Percentiles rank a stretch among this genome's conserved stretches.
Evolutionary conservation across 2,329 filamentous ascomycete species (phyloP).

Genomic region (Ascochyta koolunga): DNA sequence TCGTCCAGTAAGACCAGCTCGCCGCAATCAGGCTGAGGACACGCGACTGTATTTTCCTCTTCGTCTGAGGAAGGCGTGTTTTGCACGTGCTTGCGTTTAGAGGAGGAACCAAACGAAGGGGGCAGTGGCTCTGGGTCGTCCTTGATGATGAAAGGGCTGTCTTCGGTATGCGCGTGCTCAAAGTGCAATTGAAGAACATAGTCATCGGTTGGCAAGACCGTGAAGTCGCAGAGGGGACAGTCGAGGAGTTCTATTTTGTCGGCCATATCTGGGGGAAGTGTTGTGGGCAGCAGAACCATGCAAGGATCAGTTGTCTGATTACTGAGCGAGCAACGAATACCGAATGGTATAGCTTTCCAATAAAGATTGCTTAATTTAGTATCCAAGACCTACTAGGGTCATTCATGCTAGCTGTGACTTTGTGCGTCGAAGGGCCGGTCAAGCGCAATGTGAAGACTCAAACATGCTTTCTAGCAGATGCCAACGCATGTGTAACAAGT

Average conservation of each 20-base stretch:
- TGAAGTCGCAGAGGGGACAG: constrained; percentile 46
- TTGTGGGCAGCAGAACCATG: too few relatives aligned
- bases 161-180: constrained; percentile 48
- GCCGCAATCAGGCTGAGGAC: constrained; percentile 52
- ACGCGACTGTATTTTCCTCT: constrained; percentile 43
- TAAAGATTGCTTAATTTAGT: neutral
- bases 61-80: constrained; percentile 39
- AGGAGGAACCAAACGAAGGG: constrained; percentile 28
- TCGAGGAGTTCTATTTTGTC: constrained; percentile 31
- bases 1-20: constrained; percentile 51
- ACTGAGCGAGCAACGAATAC: neutral
- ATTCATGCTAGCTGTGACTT: neutral
- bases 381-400: neutral
- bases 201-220: constrained; percentile 32
- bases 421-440: neutral
- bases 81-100: constrained; percentile 21
- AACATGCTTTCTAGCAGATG: neutral
- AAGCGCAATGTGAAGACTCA: neutral
- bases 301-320: neutral
- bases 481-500: neutral
- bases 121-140: constrained; percentile 40
- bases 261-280: constrained; percentile 17
- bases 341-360: neutral
- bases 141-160: constrained; percentile 46
- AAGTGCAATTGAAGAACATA: constrained; percentile 50